Percentiles rank a stretch among this genome's conserved stretches.
These are phyloP conservation scores for Wickerhamomyces chaumierensis DNA, from an alignment of 805 yeast genomes.

Conservation along the genomic window DNA sequence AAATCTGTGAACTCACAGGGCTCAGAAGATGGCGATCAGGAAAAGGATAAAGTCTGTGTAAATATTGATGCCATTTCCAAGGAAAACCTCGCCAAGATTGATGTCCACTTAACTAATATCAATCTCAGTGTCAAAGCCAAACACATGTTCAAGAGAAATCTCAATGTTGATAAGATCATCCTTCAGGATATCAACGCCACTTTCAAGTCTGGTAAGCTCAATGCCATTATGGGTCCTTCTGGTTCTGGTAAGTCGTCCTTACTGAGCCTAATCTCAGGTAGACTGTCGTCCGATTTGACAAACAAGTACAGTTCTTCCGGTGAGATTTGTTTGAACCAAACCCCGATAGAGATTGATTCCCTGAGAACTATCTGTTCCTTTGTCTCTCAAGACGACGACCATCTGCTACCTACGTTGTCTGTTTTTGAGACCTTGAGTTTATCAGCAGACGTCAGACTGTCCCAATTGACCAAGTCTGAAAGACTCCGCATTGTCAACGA, in stretches of 20 bases:
- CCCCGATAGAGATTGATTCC: conserved; percentile 26
- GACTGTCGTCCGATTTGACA: conserved; percentile 29
- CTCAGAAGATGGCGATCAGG: conserved; percentile 1
- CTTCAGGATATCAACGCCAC: conserved; percentile 12
- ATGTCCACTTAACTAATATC: conserved; percentile 8
- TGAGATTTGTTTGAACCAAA: too few relatives aligned
- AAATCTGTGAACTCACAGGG: conserved; percentile 2
- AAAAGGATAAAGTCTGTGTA: neutral
- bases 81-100: conserved; percentile 3
- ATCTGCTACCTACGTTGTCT: conserved; percentile 58
- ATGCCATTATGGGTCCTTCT: conserved; percentile 75
- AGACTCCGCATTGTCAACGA: conserved; percentile 39
- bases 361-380: conserved; percentile 51
- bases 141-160: neutral
- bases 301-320: too few relatives aligned
- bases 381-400: conserved; percentile 76
- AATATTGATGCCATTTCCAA: too few relatives aligned
- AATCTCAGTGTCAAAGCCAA: conserved; percentile 9
- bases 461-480: conserved; percentile 28
- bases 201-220: conserved; percentile 31
- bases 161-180: conserved; percentile 8
- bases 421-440: conserved; percentile 66
- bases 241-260: conserved; percentile 71
- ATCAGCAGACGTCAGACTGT: conserved; percentile 61
- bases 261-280: conserved; percentile 50